Evolutionary conservation across 2,329 filamentous ascomycete species (phyloP), one percentile per base, ranked within the genome.

Genomic region (Diaporthe amygdali): DNA sequence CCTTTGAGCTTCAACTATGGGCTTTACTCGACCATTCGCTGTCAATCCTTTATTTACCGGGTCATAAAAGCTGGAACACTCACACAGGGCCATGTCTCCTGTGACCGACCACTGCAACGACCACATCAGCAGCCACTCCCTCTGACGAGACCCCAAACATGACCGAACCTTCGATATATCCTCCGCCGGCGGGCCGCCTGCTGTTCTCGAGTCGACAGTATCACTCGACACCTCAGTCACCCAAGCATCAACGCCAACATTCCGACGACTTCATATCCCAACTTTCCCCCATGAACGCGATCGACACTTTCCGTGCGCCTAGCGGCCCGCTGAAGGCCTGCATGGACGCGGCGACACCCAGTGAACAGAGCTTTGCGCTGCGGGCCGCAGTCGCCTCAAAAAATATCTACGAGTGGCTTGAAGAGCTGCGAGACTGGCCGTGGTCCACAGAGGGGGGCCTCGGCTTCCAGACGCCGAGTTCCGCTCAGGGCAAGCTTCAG

Each of bases 381-480:
- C 88, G 90, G 73, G 91, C 93, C 52, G 93, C 93, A 51, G 81
- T 91, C 72, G 91, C 92, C 20, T 92, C 92, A 15, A 89, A 92
- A 76, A 90, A 89, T 74, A 89, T 96, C 73, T 88, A 92, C 79
- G 87, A 89, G 77, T 96, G 94, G 93, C 85, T 93, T 32, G 84
- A 89, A n/a, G 94, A 96, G 83, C 84, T 96, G 47, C 82, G 84
- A 54, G 78, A 82, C 54, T 91, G 89, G 90, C 80, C 83, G 2
- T 91, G 90, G 90, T 86, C 89, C 2, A 77, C 82, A 2, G 77
- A 80, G 5, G 81, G 81, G 17, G 85, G 85, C 47, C 84, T 87
- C 2, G 90, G 90, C 9, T 92, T 92, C 72, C 84, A 88, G 76
- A 79, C 82, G 74, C 86, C 87, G 14, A 75, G 77, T 49, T 71